These are phyloP conservation scores for Lentithecium fluviatile DNA, from an alignment of 495 filamentous ascomycete species.

Conservation along the genomic window DNA sequence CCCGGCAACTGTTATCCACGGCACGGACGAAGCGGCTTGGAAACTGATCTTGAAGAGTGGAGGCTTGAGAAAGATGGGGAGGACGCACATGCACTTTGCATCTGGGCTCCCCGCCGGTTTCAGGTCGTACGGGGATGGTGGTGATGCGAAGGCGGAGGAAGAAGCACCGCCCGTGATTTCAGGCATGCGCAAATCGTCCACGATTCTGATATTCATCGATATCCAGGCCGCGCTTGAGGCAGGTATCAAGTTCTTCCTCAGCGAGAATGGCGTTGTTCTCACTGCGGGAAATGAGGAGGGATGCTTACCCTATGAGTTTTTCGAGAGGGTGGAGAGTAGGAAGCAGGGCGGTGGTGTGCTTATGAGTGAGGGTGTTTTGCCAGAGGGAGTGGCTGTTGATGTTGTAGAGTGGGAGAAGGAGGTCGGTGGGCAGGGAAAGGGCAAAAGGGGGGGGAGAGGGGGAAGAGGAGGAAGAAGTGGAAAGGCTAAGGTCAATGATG, in stretches of 20 bases:
- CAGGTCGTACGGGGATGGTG: conserved; percentile 3
- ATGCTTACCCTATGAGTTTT: conserved; percentile 39
- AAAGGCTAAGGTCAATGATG: conserved; percentile 28
- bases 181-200: conserved; percentile 79
- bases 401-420: conserved; percentile 26
- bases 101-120: conserved; percentile 58
- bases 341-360: conserved; percentile 36
- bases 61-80: conserved; percentile 72
- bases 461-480: conserved; percentile 20
- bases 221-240: conserved; percentile 62
- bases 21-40: conserved; percentile 80
- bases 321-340: conserved; percentile 42
- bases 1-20: conserved; percentile 73
- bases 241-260: conserved; percentile 76
- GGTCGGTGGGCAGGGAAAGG: conserved; percentile 6
- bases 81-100: conserved; percentile 87
- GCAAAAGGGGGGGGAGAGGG: conserved; percentile 9
- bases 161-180: conserved; percentile 61
- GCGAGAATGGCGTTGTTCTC: conserved; percentile 70
- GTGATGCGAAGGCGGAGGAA: conserved; percentile 13
- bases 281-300: conserved; percentile 41
- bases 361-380: conserved; percentile 38
- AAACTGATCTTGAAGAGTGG: conserved; percentile 66
- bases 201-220: conserved; percentile 79
- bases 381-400: conserved; percentile 29